phyloP scores from a whole-genome alignment of 192 early-diverging fungal species.

The Entomortierella chlamydospora region DNA sequence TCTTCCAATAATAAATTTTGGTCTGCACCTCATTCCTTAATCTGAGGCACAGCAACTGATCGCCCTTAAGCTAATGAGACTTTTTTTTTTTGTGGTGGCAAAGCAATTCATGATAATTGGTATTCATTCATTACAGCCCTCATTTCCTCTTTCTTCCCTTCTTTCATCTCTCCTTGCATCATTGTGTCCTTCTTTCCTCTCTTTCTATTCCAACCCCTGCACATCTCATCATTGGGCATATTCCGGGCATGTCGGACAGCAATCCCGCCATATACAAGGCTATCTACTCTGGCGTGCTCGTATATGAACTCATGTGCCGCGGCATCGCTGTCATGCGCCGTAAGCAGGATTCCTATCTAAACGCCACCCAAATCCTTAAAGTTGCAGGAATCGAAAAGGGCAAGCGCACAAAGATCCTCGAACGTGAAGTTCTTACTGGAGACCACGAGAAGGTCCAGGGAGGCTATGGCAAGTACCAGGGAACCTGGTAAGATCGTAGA shows the following conservation, averaged over 20 bases:
- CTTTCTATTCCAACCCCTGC: not conserved
- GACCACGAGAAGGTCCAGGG: conserved; percentile 96
- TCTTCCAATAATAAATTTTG: not conserved
- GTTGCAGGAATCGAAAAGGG: conserved; percentile 91
- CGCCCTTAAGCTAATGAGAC: too few relatives aligned
- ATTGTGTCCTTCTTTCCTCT: not conserved
- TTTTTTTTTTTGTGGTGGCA: too few relatives aligned
- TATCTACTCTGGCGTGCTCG: conserved; percentile 75
- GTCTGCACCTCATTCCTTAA: too few relatives aligned
- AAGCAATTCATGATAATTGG: too few relatives aligned
- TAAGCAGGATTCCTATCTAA: conserved; percentile 83
- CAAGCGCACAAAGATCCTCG: conserved; percentile 88
- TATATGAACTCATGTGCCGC: conserved; percentile 83
- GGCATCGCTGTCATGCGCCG: conserved; percentile 85
- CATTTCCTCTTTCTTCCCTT: too few relatives aligned
- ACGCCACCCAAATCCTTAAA: conserved; percentile 95
- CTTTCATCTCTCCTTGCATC: too few relatives aligned
- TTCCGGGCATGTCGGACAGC: conserved; percentile 9
- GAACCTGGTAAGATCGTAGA: conserved; percentile 72
- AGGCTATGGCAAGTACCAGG: conserved; percentile 96
- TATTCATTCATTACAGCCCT: too few relatives aligned
- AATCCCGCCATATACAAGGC: conserved; percentile 62
- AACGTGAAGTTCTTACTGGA: conserved; percentile 83
- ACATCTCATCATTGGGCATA: not conserved
- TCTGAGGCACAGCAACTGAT: too few relatives aligned